These are phyloP conservation scores for Talaromyces sp. DNA, from an alignment of 2,329 filamentous ascomycete genomes.

Conservation along the genomic window DNA sequence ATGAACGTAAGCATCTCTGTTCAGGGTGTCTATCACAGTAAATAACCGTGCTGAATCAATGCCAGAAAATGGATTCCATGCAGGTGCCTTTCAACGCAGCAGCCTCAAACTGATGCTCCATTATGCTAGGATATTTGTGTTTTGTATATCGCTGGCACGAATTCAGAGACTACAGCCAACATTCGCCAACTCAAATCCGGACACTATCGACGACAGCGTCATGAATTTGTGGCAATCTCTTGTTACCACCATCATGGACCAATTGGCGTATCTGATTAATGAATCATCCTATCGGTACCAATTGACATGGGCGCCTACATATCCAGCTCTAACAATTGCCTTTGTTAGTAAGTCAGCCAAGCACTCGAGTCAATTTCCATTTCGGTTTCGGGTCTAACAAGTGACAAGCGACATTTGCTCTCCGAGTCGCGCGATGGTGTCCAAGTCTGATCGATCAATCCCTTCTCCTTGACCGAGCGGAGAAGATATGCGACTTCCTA, in stretches of 20 bases:
- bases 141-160: conserved; percentile 32
- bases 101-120: conserved; percentile 34
- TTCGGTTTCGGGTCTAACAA: background rate
- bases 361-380: conserved; percentile 17
- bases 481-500: conserved; percentile 33
- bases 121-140: conserved; percentile 33
- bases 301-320: conserved; percentile 34
- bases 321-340: conserved; percentile 34
- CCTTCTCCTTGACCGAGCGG: conserved; percentile 30
- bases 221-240: conserved; percentile 32
- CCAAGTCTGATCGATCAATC: conserved; percentile 32
- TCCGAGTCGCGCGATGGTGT: conserved; percentile 34
- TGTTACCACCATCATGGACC: conserved; percentile 33
- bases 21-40: background rate
- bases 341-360: conserved; percentile 33
- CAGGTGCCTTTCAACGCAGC: conserved; percentile 35
- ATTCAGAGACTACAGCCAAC: conserved; percentile 33
- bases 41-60: background rate
- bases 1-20: conserved; percentile 26
- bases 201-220: conserved; percentile 25
- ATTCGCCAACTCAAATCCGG: conserved; percentile 21
- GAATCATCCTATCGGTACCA: conserved; percentile 35
- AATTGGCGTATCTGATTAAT: conserved; percentile 30
- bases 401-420: conserved; percentile 31
- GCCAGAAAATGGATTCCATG: conserved; percentile 36